Base-by-base conservation (phyloP, 106 monocot genomes). In the Dioscorea alata region DNA sequence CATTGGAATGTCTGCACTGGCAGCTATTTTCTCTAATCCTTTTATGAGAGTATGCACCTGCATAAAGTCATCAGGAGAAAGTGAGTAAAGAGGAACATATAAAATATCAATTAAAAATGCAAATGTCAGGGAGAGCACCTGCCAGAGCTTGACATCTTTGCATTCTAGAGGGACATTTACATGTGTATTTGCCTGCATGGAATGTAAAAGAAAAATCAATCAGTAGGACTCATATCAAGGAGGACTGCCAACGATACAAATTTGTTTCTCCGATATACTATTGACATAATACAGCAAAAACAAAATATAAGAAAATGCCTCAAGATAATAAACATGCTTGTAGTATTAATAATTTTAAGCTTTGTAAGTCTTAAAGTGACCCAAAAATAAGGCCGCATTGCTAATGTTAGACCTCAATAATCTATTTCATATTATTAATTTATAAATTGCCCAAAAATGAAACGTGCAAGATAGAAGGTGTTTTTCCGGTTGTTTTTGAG, bases 1-100 rank as follows among this genome's bases (percentile, higher is more conserved):
- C 93, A 99, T 90, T 8, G 93, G 93, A 65, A 93, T 99, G 70
- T 99, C 99, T 33, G 99, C 90, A 82, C 93, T 99, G n/a, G 83
- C 85, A 71, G 90, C 87, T 60, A 99, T 99, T 68, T 92, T 99
- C 66, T 99, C 99, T 76, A 99, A 69, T 34, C 93, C 93, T 71
- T 99, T 99, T 71, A 99, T 70, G 49, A 99, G 93, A 22, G 93
- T 99, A 65, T 99, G 99, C 16, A 92, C 93, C 99, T 99, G 49
- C 21, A 77, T 18, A 2, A 71, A 18, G 28, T 17, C 32, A 54
- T 54, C 12, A 8, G 13, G 19, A 54, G 4, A 54, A 4, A 54
- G 2, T 54, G 10, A 54, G 19, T 19, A 15, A 10, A 53, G 18
- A 54, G 19, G 54, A 19, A 5, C 15, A 54, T 3, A 51, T 17